These are phyloP conservation scores for Scheffersomyces lignosus DNA, from an alignment of 805 yeast genomes.

Conservation along the genomic window DNA sequence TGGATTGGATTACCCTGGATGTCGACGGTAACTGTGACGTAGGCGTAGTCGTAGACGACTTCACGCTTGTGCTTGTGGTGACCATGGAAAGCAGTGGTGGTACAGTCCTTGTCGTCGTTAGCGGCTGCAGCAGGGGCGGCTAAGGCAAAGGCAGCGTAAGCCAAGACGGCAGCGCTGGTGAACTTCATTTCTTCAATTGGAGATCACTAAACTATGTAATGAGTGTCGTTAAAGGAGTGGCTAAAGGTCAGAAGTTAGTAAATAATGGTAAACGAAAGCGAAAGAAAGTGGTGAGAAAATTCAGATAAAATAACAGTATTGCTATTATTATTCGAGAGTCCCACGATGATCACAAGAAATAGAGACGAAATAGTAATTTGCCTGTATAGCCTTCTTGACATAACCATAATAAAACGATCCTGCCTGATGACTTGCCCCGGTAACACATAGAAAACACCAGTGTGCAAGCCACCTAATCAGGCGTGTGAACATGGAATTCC, in stretches of 20 bases:
- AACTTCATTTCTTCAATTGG: slow-evolving; percentile 15
- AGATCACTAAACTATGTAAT: too few species aligned
- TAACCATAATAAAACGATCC: too few species aligned
- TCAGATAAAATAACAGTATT: background rate
- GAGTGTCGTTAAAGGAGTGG: slow-evolving; percentile 11
- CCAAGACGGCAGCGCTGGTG: slow-evolving; percentile 16
- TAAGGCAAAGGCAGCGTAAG: slow-evolving; percentile 19
- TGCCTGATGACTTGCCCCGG: too few species aligned
- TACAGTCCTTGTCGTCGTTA: slow-evolving; percentile 31
- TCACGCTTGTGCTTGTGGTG: slow-evolving; percentile 66
- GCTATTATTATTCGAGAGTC: too few species aligned
- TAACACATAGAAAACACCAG: too few species aligned
- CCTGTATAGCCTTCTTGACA: too few species aligned
- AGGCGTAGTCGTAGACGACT: slow-evolving; percentile 51
- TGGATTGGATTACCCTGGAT: slow-evolving; percentile 39
- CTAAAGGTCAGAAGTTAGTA: slow-evolving; percentile 16
- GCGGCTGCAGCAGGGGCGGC: slow-evolving; percentile 29
- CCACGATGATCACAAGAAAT: too few species aligned
- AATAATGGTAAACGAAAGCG: slow-evolving; percentile 1
- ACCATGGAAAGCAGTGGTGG: slow-evolving; percentile 49
- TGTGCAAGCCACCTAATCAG: too few species aligned
- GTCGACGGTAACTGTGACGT: slow-evolving; percentile 45
- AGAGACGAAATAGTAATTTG: too few species aligned
- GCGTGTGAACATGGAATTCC: too few species aligned
- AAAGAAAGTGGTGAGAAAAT: slow-evolving; percentile 1